Evolutionary conservation across 2,329 filamentous ascomycete genomes (phyloP).

Genomic region (Pezicula radicicola): DNA sequence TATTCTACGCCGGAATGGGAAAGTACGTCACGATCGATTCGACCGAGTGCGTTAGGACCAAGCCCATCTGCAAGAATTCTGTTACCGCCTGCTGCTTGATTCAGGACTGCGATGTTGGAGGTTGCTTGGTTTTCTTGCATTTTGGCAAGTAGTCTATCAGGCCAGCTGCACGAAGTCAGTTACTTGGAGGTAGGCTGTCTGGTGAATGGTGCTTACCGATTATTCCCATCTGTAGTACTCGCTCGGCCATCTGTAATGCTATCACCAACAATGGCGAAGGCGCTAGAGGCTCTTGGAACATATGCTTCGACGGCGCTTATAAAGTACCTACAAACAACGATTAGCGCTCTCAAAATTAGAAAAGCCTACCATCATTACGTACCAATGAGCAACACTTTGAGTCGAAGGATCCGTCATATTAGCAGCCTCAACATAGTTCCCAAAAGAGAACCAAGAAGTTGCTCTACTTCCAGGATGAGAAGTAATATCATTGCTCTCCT

Average conservation of each 20-base stretch:
- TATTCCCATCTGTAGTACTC: slow-evolving; percentile 57
- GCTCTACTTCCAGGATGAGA: slow-evolving; percentile 64
- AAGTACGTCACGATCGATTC: slow-evolving; percentile 63
- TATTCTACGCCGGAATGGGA: slow-evolving; percentile 54
- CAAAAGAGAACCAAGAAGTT: slow-evolving; percentile 55
- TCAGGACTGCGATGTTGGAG: slow-evolving; percentile 52
- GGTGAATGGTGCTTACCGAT: slow-evolving; percentile 36
- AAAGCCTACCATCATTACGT: background rate
- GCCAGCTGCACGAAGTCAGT: slow-evolving; percentile 41
- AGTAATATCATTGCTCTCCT: slow-evolving; percentile 55
- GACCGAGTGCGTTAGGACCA: slow-evolving; percentile 56
- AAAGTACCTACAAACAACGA: slow-evolving; percentile 48
- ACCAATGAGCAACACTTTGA: slow-evolving; percentile 36
- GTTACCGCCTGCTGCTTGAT: slow-evolving; percentile 70
- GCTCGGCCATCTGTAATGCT: slow-evolving; percentile 67
- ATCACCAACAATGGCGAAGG: slow-evolving; percentile 57
- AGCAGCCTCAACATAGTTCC: slow-evolving; percentile 49
- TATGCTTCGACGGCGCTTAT: slow-evolving; percentile 57
- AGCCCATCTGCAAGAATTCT: slow-evolving; percentile 58
- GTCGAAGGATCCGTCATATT: slow-evolving; percentile 39
- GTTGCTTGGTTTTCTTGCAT: slow-evolving; percentile 44
- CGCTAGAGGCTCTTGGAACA: slow-evolving; percentile 38
- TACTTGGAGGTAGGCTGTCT: background rate
- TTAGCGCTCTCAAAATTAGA: background rate
- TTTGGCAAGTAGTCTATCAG: slow-evolving; percentile 50